Evolutionary conservation across 192 early-diverging fungal genomes (phyloP), one percentile per base, ranked within the genome.

Genomic region (Backusella sp.): DNA sequence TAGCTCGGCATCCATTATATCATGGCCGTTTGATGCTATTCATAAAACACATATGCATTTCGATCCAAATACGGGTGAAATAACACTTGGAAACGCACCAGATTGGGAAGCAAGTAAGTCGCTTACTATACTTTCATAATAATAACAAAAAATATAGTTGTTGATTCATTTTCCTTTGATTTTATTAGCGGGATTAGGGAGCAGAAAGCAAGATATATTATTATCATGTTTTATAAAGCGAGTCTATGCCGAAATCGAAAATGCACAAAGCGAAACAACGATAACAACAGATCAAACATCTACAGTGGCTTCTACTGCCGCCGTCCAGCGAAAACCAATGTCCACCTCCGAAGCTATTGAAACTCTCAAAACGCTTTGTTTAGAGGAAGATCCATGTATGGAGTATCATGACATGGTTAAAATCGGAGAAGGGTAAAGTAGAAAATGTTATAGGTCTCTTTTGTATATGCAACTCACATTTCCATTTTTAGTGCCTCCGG

Each of bases 341-440:
- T 35, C 42, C 7, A 71, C 70, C 6, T 19, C 70, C 2, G 70
- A 71, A 19, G 70, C 70, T 1, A 71, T 71, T 30, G 39, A 36
- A 44, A 15, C 26, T 0, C 23, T 71, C 9, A 46, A 49, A 30
- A 19, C 23, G 1, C 23, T 71, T 6, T 71, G 70, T 46, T 46
- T 28, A 71, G 70, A 71, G 6, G 36, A 46, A 28, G 70, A 71
- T 41, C 70, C 70, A 41, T 71, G 42, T 49, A 7, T 71, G 17
- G 42, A 44, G 7, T 97, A 96, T 80, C 86, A 86, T 67, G 94
- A 96, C 77, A 85, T 95, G 71, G 89, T 93, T 74, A 95, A 96
- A 87, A 94, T 97, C 83, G 95, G 96, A 6, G 94, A 97, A 84
- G 96, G 93, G 91, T 92, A 73, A 66, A 65, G 35, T 39, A 70